phyloP scores from a whole-genome alignment of 805 yeast species.

The Starmerella stigmatis region DNA sequence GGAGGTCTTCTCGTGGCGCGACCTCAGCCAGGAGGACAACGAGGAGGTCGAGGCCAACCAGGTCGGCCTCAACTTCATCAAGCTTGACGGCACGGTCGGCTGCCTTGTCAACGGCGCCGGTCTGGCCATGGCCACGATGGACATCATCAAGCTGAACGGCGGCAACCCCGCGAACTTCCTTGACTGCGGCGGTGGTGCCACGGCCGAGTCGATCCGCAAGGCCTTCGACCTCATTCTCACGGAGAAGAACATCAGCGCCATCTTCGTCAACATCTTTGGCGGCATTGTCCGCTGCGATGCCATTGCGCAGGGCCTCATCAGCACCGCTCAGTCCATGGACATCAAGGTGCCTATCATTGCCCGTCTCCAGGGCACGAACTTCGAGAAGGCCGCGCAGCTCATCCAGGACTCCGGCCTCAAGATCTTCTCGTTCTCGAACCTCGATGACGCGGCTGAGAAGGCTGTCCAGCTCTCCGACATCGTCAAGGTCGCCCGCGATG shows the following conservation, averaged over 20 bases:
- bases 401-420: slow-evolving; percentile 82
- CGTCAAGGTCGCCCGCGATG: slow-evolving; percentile 39
- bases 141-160: slow-evolving; percentile 93
- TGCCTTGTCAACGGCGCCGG: slow-evolving; percentile 99
- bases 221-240: slow-evolving; percentile 89
- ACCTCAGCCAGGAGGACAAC: slow-evolving; percentile 93
- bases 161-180: slow-evolving; percentile 98
- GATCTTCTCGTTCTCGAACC: slow-evolving; percentile 81
- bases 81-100: slow-evolving; percentile 97
- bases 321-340: slow-evolving; percentile 85
- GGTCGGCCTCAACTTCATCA: slow-evolving; percentile 88
- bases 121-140: slow-evolving; percentile 99
- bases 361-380: slow-evolving; percentile 97
- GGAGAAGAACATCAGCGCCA: slow-evolving; percentile 82
- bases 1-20: slow-evolving; percentile 95
- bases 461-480: slow-evolving; percentile 64
- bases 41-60: slow-evolving; percentile 89
- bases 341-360: slow-evolving; percentile 92
- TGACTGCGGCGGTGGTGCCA: slow-evolving; percentile 99
- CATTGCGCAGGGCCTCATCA: slow-evolving; percentile 94
- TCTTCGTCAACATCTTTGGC: slow-evolving; percentile 96
- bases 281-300: slow-evolving; percentile 99
- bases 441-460: slow-evolving; percentile 95
- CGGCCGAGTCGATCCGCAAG: slow-evolving; percentile 94
- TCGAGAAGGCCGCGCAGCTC: slow-evolving; percentile 76